These are phyloP conservation scores for Picea abies DNA, from an alignment of 83 land plant species.

Conservation along the genomic window DNA sequence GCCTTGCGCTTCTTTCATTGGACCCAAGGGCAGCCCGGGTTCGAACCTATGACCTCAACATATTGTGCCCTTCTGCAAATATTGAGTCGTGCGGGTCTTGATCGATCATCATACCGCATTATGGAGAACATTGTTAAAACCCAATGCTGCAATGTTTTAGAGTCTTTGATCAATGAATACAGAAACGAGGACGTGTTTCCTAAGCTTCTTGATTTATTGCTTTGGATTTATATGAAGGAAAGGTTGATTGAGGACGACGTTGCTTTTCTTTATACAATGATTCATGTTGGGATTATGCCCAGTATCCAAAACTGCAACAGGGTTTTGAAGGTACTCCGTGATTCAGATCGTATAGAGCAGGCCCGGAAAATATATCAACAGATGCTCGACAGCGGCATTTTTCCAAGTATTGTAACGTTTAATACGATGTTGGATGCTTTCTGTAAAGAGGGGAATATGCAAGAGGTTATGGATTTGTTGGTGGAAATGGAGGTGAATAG, in stretches of 20 bases:
- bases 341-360: slow-evolving; percentile 27
- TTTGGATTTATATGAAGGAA: too few relatives aligned
- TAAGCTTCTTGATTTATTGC: slow-evolving; percentile 15
- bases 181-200: background rate
- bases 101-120: too few relatives aligned
- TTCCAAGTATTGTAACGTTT: slow-evolving; percentile 46
- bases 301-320: too few relatives aligned
- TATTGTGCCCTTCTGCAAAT: too few relatives aligned
- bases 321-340: slow-evolving; percentile 45
- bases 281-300: too few relatives aligned
- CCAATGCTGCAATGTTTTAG: too few relatives aligned
- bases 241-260: slow-evolving; percentile 41
- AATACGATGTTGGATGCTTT: slow-evolving; percentile 59
- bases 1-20: too few relatives aligned
- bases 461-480: slow-evolving; percentile 36
- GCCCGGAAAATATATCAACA: slow-evolving; percentile 42
- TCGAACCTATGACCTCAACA: too few relatives aligned
- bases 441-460: slow-evolving; percentile 49
- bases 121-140: too few relatives aligned
- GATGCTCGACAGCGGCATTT: slow-evolving; percentile 17
- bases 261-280: slow-evolving; percentile 25
- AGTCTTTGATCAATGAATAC: slow-evolving; percentile 12
- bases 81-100: too few relatives aligned
- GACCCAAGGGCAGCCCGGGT: too few relatives aligned
- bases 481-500: slow-evolving; percentile 41